phyloP scores from a whole-genome alignment of 805 yeast species.

The Kluyveromyces nonfermentans region DNA sequence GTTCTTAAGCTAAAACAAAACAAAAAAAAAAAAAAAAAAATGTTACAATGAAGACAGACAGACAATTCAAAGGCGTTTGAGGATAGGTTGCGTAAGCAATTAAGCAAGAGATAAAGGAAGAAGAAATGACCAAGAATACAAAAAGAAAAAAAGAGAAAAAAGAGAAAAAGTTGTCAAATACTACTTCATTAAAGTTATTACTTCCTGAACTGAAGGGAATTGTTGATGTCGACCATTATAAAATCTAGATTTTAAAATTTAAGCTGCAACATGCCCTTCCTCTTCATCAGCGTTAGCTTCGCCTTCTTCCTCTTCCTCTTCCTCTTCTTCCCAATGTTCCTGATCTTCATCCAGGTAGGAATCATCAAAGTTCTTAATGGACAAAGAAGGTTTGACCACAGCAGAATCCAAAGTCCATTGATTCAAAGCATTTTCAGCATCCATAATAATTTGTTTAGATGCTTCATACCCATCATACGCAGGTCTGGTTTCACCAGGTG shows the following conservation, averaged over 20 bases:
- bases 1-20: background rate
- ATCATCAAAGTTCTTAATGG: constrained; percentile 50
- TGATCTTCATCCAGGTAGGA: constrained; percentile 43
- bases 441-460: constrained; percentile 77
- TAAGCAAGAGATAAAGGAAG: too few species aligned
- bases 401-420: constrained; percentile 81
- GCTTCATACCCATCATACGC: constrained; percentile 86
- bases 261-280: constrained; percentile 1
- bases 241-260: too few species aligned
- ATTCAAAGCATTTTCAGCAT: constrained; percentile 74
- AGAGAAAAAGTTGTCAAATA: background rate
- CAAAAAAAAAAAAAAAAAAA: background rate
- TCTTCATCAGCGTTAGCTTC: constrained; percentile 6
- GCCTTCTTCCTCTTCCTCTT: constrained; percentile 10
- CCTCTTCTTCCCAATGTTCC: constrained; percentile 39
- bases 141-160: background rate
- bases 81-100: too few species aligned
- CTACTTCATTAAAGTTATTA: too few species aligned
- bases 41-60: too few species aligned
- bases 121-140: background rate
- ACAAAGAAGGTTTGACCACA: constrained; percentile 71
- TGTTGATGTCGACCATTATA: too few species aligned
- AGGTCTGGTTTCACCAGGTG: constrained; percentile 89
- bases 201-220: background rate
- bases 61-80: background rate